These are phyloP conservation scores for Rubia tinctorum DNA, from an alignment of 305 asterid species.

Conservation along the genomic window DNA sequence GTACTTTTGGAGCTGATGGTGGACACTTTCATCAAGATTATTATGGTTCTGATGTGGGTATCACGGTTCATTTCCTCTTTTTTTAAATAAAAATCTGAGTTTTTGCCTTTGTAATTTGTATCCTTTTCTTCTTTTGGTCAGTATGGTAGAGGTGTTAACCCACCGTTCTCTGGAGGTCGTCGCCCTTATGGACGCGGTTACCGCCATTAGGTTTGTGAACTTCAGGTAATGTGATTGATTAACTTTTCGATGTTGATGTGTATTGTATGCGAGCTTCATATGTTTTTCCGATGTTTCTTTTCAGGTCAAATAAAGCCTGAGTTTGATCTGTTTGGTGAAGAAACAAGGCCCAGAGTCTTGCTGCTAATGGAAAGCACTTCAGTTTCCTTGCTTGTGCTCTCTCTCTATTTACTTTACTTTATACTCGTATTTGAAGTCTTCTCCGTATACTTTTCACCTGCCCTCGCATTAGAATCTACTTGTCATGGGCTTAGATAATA, in stretches of 20 bases:
- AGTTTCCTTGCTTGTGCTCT: background rate
- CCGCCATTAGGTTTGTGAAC: constrained; percentile 31
- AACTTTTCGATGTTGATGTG: constrained; percentile 5
- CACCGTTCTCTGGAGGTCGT: constrained; percentile 36
- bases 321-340: background rate
- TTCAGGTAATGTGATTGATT: constrained; percentile 25
- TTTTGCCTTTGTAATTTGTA: constrained; percentile 9
- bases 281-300: background rate
- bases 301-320: constrained; percentile 6
- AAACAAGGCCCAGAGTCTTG: background rate
- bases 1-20: constrained; percentile 32
- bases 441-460: background rate
- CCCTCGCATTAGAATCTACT: background rate
- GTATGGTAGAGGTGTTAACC: constrained; percentile 34
- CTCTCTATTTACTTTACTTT: background rate
- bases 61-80: constrained; percentile 16
- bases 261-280: background rate
- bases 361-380: constrained; percentile 8
- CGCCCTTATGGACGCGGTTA: constrained; percentile 43
- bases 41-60: constrained; percentile 44
- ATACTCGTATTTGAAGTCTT: background rate
- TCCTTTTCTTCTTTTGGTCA: constrained; percentile 25
- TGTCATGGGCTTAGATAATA: constrained; percentile 4
- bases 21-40: constrained; percentile 33
- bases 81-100: background rate